Evolutionary conservation across 306 rosid genomes (phyloP).

Genomic region (Citrullus amarus): DNA sequence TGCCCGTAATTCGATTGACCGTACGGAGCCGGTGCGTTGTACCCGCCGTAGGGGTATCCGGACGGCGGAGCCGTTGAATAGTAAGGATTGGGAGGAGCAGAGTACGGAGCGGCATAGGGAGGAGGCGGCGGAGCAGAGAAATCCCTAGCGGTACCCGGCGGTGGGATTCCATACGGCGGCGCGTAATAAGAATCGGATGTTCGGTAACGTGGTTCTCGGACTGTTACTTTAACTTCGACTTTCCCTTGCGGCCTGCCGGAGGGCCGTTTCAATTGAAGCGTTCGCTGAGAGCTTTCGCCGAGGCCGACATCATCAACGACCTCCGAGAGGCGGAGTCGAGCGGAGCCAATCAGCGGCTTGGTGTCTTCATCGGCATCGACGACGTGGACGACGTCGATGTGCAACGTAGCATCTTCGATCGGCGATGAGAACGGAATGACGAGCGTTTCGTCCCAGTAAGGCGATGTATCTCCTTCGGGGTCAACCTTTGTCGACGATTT

Average conservation of each 20-base stretch:
- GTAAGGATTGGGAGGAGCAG: constrained; percentile 24
- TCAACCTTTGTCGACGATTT: constrained; percentile 42
- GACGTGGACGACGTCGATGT: constrained; percentile 64
- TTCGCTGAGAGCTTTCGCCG: constrained; percentile 23
- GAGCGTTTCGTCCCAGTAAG: constrained; percentile 59
- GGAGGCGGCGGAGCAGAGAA: constrained; percentile 22
- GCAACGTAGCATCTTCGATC: constrained; percentile 37
- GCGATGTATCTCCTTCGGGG: constrained; percentile 44
- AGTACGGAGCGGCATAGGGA: constrained; percentile 1
- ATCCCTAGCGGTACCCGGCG: constrained; percentile 24
- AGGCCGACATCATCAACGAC: constrained; percentile 39
- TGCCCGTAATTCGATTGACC: constrained; percentile 28
- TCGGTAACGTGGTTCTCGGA: constrained; percentile 34
- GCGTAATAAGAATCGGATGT: constrained; percentile 31
- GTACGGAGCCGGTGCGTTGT: constrained; percentile 23
- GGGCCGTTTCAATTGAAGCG: constrained; percentile 50
- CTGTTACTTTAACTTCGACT: constrained; percentile 33
- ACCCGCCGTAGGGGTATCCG: constrained; percentile 21
- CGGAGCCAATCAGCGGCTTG: constrained; percentile 72
- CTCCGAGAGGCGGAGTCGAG: constrained; percentile 39
- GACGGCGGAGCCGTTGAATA: constrained; percentile 23
- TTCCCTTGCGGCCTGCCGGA: constrained; percentile 84
- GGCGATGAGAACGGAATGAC: constrained; percentile 34
- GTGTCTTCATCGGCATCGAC: constrained; percentile 41
- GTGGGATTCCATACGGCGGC: constrained; percentile 56